Evolutionary conservation across 1,284 basidiomycete species (phyloP).

Genomic region (Ceratobasidium sp.): DNA sequence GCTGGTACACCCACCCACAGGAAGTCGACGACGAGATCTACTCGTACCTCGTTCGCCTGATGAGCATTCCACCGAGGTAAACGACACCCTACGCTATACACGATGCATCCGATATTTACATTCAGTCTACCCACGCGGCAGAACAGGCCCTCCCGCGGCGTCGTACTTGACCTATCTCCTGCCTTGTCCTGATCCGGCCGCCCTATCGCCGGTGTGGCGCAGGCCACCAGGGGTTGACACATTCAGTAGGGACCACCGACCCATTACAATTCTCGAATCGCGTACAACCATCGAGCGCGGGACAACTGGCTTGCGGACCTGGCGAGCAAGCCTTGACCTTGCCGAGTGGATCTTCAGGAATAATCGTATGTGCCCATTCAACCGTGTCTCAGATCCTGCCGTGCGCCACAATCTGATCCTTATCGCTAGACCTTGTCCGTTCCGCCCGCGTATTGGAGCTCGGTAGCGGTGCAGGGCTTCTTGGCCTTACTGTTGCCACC

Average conservation of each 20-base stretch:
- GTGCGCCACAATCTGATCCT: conserved; percentile 1
- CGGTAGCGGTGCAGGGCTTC: conserved; percentile 76
- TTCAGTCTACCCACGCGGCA: conserved; percentile 28
- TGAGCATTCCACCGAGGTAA: conserved; percentile 48
- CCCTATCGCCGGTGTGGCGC: conserved; percentile 47
- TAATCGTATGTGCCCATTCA: conserved; percentile 58
- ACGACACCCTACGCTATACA: conserved; percentile 42
- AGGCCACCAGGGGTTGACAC: conserved; percentile 42
- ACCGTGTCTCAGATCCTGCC: background rate
- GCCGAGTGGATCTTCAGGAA: conserved; percentile 69
- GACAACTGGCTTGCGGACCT: conserved; percentile 80
- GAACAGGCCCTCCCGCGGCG: conserved; percentile 58
- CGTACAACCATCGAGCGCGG: conserved; percentile 75
- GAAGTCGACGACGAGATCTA: conserved; percentile 75
- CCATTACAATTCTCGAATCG: conserved; percentile 73
- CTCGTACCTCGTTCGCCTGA: conserved; percentile 64
- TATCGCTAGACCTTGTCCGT: conserved; percentile 61
- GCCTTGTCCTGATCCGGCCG: conserved; percentile 17
- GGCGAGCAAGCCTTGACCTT: conserved; percentile 75
- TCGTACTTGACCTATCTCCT: conserved; percentile 70
- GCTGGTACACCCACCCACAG: conserved; percentile 49
- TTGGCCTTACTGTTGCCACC: conserved; percentile 69
- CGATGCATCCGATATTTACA: conserved; percentile 54
- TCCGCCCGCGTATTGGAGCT: conserved; percentile 70
- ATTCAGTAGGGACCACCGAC: conserved; percentile 53